Evolutionary conservation across 805 yeast species (phyloP), one percentile per base, ranked within the genome.

Genomic region (Barnettozyma sucrosica): DNA sequence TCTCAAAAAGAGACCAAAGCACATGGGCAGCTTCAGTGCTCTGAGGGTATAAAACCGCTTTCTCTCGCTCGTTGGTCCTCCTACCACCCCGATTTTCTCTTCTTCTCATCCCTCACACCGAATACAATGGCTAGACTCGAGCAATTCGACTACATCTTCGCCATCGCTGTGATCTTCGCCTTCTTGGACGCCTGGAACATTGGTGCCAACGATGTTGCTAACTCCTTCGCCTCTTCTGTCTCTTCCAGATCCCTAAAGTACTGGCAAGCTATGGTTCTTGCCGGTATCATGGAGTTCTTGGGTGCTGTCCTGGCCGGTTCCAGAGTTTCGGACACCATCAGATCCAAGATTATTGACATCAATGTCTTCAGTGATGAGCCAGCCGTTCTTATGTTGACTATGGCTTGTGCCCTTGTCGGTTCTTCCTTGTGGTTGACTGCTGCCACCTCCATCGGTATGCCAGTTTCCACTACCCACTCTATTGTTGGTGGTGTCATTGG

Each of bases 201-300:
- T 55, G 90, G 90, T 44, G 92, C 90, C 26, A 84, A 85, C 59
- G 92, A 84, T 70, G 89, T 84, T 49, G 84, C 90, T 14, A 84
- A 85, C 70, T 84, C 92, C 2, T 84, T 81, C 59, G 84, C 92
- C 1, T 83, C 90, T 3, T 77, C 90, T 0, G 81, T 84, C 5
- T 80, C 89, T 13, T 81, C 90, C 11, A 70, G 85, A 55, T 75
- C 88, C 14, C 67, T 84, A 53, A 76, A 76, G 47, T 82, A 82
- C 62, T 77, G 83, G 80, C 92, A 84, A 64, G 90, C 89, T 16
- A 81, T 82, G 87, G 55, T 82, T 32, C 66, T 85, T 37, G 88
- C 88, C 0, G 84, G 80, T 34, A 57, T 82, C 39, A 79, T 81
- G 72, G 92, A 84, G 65, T 84, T 85, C 55, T 63, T 83, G 38